Evolutionary conservation across 768 basidiomycete genomes (phyloP).

Genomic region (Pleurotus platypus): DNA sequence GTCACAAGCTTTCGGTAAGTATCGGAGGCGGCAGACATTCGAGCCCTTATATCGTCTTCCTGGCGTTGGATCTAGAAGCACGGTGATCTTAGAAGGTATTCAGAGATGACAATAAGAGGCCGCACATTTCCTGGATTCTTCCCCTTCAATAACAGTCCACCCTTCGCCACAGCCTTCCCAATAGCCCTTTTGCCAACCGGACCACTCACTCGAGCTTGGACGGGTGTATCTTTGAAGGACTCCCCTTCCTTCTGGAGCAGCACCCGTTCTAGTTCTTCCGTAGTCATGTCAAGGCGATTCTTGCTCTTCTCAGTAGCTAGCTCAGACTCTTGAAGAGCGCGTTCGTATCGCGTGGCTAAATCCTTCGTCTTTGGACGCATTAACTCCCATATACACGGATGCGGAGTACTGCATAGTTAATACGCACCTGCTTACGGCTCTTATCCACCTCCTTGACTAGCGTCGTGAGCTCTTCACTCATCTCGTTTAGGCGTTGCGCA

Average conservation of each 20-base stretch:
- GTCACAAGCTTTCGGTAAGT: conserved; percentile 86
- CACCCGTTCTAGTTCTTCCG: conserved; percentile 92
- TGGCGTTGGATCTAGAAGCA: conserved; percentile 73
- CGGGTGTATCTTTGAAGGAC: conserved; percentile 74
- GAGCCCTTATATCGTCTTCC: conserved; percentile 88
- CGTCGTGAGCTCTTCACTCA: conserved; percentile 89
- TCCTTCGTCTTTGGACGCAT: conserved; percentile 73
- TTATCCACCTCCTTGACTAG: conserved; percentile 93
- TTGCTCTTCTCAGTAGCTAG: conserved; percentile 85
- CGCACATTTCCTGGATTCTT: conserved; percentile 85
- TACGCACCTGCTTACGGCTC: conserved; percentile 77
- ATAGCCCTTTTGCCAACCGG: conserved; percentile 76
- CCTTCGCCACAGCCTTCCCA: conserved; percentile 90
- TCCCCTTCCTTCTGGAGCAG: conserved; percentile 95
- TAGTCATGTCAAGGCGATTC: conserved; percentile 78
- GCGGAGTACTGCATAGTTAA: not conserved
- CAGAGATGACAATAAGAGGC: too few relatives aligned
- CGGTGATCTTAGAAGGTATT: too few relatives aligned
- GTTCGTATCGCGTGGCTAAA: conserved; percentile 82
- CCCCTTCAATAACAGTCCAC: conserved; percentile 84
- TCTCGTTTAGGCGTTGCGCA: conserved; percentile 85
- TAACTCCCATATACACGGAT: not conserved
- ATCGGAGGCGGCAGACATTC: conserved; percentile 85
- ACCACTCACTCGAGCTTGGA: conserved; percentile 56
- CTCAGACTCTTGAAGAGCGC: conserved; percentile 85